Conservation (phyloP, 2,329 filamentous ascomycete genomes). For the Apiospora sp. region DNA sequence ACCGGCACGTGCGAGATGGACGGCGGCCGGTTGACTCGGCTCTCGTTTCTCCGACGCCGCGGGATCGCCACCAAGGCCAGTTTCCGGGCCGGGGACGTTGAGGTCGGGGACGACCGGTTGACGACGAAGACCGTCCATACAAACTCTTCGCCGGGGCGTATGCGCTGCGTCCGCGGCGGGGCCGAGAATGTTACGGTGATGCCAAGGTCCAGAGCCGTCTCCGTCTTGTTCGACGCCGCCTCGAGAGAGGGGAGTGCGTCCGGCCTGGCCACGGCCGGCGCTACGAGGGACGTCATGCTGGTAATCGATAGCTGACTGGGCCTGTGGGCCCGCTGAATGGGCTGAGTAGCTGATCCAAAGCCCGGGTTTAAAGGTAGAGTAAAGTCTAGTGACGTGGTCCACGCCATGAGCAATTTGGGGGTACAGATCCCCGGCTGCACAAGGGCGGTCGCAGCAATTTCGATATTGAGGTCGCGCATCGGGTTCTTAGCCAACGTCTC, state of each 20-base stretch:
- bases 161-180: conserved; percentile 54
- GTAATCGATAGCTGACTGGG: conserved; percentile 71
- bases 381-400: conserved; percentile 76
- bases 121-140: conserved; percentile 78
- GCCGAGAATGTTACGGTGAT: conserved; percentile 79
- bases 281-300: conserved; percentile 61
- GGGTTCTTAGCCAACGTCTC: conserved; percentile 55
- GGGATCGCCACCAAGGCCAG: conserved; percentile 75
- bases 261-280: conserved; percentile 64
- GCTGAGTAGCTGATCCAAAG: conserved; percentile 63
- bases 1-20: conserved; percentile 56
- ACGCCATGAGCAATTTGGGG: conserved; percentile 69
- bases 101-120: conserved; percentile 65
- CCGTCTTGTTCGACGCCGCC: conserved; percentile 53
- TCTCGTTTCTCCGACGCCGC: conserved; percentile 66
- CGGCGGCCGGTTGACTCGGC: conserved; percentile 59
- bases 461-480: conserved; percentile 63
- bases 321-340: conserved; percentile 68
- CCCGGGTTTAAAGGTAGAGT: conserved; percentile 70
- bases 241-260: conserved; percentile 68
- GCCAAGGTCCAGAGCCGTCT: conserved; percentile 66
- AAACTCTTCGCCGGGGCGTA: conserved; percentile 73
- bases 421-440: conserved; percentile 64
- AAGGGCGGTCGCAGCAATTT: conserved; percentile 66
- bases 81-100: conserved; percentile 60